A percentile compares a stretch with the other conserved stretches of the same genome.
These are phyloP conservation scores for Colletotrichum destructivum DNA, from an alignment of 2,329 filamentous ascomycete species.

Conservation along the genomic window DNA sequence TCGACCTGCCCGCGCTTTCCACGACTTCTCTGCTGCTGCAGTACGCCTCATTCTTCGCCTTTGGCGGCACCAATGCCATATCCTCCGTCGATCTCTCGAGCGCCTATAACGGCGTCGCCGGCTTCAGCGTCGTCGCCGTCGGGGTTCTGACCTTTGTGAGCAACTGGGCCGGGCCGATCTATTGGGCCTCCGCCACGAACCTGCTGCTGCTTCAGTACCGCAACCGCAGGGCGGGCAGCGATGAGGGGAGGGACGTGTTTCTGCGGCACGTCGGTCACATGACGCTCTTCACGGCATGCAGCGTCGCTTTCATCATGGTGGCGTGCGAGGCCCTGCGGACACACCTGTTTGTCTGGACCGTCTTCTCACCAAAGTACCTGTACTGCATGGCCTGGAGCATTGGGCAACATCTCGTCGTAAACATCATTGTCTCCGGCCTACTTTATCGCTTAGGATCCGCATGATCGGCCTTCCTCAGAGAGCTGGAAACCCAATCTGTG, in stretches of 20 bases:
- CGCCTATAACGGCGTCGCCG: slow-evolving; percentile 91
- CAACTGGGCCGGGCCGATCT: slow-evolving; percentile 94
- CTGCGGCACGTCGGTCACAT: slow-evolving; percentile 72
- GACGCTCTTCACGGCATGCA: slow-evolving; percentile 79
- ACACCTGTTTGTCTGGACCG: slow-evolving; percentile 98
- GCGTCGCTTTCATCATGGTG: slow-evolving; percentile 83
- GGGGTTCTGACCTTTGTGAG: slow-evolving; percentile 87
- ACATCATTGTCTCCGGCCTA: slow-evolving; percentile 73
- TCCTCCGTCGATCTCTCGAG: slow-evolving; percentile 95
- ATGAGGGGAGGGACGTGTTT: slow-evolving; percentile 50
- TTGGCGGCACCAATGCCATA: slow-evolving; percentile 93
- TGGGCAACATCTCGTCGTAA: slow-evolving; percentile 83
- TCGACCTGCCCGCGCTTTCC: slow-evolving; percentile 72
- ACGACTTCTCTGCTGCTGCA: slow-evolving; percentile 83
- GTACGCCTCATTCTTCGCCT: slow-evolving; percentile 88
- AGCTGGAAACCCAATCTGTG: not conserved
- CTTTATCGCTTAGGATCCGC: slow-evolving; percentile 67
- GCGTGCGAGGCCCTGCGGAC: slow-evolving; percentile 88
- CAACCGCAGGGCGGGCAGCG: slow-evolving; percentile 48
- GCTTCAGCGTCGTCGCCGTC: slow-evolving; percentile 86
- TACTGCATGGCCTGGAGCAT: slow-evolving; percentile 92
- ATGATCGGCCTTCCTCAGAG: not conserved
- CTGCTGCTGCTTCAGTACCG: slow-evolving; percentile 65
- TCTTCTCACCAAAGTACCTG: slow-evolving; percentile 96
- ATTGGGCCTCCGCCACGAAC: slow-evolving; percentile 82